A percentile compares a stretch with the other conserved stretches of the same genome.
phyloP scores from a whole-genome alignment of 805 yeast genomes.

The Pichia phayaonensis region DNA sequence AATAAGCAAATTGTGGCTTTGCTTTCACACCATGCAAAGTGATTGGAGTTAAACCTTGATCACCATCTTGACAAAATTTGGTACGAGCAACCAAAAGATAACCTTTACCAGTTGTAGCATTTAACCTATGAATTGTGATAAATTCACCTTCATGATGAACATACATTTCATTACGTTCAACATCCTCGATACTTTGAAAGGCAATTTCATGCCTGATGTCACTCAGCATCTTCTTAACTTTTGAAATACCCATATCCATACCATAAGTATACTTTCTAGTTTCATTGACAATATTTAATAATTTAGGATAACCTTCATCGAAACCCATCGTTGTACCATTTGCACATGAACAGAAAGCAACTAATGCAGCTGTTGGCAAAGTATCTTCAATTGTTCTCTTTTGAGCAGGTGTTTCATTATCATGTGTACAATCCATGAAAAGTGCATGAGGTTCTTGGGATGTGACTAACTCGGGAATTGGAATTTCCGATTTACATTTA shows the following conservation, averaged over 20 bases:
- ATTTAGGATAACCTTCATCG: conserved; percentile 83
- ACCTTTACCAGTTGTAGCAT: conserved; percentile 80
- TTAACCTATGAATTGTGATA: conserved; percentile 81
- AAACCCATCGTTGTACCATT: conserved; percentile 92
- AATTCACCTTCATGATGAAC: conserved; percentile 91
- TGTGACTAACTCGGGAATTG: conserved; percentile 57
- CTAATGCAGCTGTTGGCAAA: conserved; percentile 89
- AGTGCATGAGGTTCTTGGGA: conserved; percentile 84
- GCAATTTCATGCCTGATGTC: conserved; percentile 52
- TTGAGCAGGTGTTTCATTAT: conserved; percentile 82
- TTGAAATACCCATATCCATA: conserved; percentile 77
- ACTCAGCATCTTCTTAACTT: conserved; percentile 56
- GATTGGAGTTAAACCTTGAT: conserved; percentile 52
- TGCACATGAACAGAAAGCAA: conserved; percentile 87
- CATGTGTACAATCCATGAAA: conserved; percentile 97
- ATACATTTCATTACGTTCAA: conserved; percentile 71
- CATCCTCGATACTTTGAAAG: conserved; percentile 45
- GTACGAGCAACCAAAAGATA: conserved; percentile 84
- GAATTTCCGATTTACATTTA: conserved; percentile 49
- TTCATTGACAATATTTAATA: conserved; percentile 77
- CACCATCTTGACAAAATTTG: conserved; percentile 48
- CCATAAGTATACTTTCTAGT: conserved; percentile 49
- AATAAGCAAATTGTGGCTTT: conserved; percentile 49
- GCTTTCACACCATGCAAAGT: conserved; percentile 54
- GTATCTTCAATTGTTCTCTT: conserved; percentile 93